Evolutionary conservation across 768 basidiomycete genomes (phyloP), one percentile per base, ranked within the genome.

Genomic region (Russula lepida): DNA sequence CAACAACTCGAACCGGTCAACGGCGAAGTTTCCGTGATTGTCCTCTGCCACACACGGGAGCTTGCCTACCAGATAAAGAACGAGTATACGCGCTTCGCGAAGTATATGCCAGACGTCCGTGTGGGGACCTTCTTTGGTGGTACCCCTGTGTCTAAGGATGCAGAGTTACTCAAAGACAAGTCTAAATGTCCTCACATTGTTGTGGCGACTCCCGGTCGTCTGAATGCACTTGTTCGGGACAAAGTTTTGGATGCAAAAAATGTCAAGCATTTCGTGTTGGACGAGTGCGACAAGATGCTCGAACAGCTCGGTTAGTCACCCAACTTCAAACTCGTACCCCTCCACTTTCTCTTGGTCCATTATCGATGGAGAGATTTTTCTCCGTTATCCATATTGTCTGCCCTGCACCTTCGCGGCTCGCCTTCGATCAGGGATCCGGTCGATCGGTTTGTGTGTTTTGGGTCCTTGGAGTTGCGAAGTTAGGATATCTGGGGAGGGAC

Each of bases 251-350:
- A 97, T 72, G 90, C 91, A 66, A 90, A 90, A 77, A 86, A 91
- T 71, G 93, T 98, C 75, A 98, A 98, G 78, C 95, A 98, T 80
- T 99, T 99, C 77, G 94, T 97, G 59, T 80, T 99, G 74, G 97
- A 99, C 83, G 97, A 99, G 80, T 99, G 97, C 83, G 97, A 99
- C 83, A 99, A 99, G 85, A 98, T 99, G 93, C 89, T 99, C 74
- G 97, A 99, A 84, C 90, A 94, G 85, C 94, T 99, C 79, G 97
- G 97, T 99, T 92, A 98, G 97, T 99, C 84, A 76, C 86, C 81
- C 86, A 79, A 79, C 84, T 87, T 86, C 80, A 82, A 82, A 82
- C 78, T 76, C 77, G 71, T 76, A 73, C 74, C 71, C 73, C 75
- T 64, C 68, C 63, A 62, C 62, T 68, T 66, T 58, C 56, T 65